Evolutionary conservation across 2,329 filamentous ascomycete genomes (phyloP).

Genomic region (Paramyrothecium roridum): DNA sequence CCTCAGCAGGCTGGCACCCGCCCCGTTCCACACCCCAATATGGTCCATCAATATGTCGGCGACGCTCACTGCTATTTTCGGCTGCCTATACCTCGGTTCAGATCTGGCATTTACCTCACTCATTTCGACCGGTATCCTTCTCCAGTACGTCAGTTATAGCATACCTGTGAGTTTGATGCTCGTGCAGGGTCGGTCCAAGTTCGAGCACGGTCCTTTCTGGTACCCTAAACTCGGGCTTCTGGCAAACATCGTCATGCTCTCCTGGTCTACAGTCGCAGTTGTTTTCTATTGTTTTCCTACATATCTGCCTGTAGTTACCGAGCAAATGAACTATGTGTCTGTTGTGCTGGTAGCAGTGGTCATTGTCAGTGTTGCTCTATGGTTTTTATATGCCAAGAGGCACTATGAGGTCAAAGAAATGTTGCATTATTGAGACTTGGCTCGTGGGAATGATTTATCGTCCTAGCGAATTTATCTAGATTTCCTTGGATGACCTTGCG

Average conservation of each 20-base stretch:
- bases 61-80: constrained; percentile 17
- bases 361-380: constrained; percentile 9
- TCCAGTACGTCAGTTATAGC: constrained; percentile 23
- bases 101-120: constrained; percentile 22
- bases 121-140: constrained; percentile 17
- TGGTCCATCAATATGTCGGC: constrained; percentile 20
- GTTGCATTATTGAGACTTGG: neutral
- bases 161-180: constrained; percentile 20
- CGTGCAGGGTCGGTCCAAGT: constrained; percentile 14
- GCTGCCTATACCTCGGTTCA: constrained; percentile 21
- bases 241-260: constrained; percentile 19
- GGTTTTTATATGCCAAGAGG: constrained; percentile 17
- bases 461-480: too few species aligned
- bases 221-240: constrained; percentile 16
- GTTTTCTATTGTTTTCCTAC: constrained; percentile 24
- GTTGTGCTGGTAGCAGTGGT: constrained; percentile 13
- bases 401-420: constrained; percentile 18
- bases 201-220: constrained; percentile 24
- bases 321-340: constrained; percentile 22
- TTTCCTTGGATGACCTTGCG: too few species aligned
- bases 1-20: constrained; percentile 14
- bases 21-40: constrained; percentile 17
- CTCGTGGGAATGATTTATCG: too few species aligned
- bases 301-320: constrained; percentile 12
- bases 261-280: constrained; percentile 16